Conservation (phyloP, 164 flowering plant species). For the Chimonanthus salicifolius region DNA sequence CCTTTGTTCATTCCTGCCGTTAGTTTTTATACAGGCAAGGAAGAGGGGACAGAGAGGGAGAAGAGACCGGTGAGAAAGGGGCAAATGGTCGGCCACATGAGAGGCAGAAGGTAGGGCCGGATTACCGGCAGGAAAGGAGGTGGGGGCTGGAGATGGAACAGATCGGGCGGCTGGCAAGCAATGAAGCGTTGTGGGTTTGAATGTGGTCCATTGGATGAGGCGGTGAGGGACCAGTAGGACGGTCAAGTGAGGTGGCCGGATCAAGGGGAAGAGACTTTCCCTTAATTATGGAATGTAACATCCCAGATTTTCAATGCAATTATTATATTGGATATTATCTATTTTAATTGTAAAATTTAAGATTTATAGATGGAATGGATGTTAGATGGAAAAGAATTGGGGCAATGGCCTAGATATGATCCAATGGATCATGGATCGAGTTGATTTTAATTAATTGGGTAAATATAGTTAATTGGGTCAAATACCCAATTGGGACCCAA, state of each 20-base stretch:
- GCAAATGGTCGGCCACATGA: constrained; percentile 47
- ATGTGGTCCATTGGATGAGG: constrained; percentile 1
- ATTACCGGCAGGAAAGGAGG: neutral
- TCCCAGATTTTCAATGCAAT: too few relatives aligned
- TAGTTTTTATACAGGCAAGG: constrained; percentile 13
- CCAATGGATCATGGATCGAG: too few relatives aligned
- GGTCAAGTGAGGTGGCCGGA: constrained; percentile 26
- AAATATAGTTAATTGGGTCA: too few relatives aligned
- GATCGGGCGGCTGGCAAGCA: constrained; percentile 21
- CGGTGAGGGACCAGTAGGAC: constrained; percentile 6
- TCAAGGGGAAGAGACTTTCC: neutral
- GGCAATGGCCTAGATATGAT: too few relatives aligned
- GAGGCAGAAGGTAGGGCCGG: constrained; percentile 31
- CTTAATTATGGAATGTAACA: neutral
- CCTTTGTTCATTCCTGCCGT: neutral
- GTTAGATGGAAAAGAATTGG: too few relatives aligned
- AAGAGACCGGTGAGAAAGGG: constrained; percentile 35
- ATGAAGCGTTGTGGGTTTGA: neutral
- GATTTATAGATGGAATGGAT: too few relatives aligned
- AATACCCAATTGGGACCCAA: too few relatives aligned
- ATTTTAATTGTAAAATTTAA: too few relatives aligned
- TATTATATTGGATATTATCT: too few relatives aligned
- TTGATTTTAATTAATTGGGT: too few relatives aligned
- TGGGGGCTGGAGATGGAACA: constrained; percentile 21
- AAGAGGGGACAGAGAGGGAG: constrained; percentile 23